These are phyloP conservation scores for Quercus ilex DNA, from an alignment of 306 rosid species.

Conservation along the genomic window DNA sequence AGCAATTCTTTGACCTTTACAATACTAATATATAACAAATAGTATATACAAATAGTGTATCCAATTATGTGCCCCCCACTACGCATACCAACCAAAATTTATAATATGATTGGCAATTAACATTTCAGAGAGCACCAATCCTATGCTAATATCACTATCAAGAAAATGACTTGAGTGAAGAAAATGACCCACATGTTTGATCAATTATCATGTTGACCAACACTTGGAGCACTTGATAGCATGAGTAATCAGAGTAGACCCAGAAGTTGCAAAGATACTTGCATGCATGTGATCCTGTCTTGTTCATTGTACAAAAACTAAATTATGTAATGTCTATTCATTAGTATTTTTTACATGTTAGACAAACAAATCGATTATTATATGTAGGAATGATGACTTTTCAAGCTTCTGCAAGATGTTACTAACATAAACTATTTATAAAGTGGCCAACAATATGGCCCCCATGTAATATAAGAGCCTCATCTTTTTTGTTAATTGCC, in stretches of 20 bases:
- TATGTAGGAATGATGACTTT: conserved; percentile 28
- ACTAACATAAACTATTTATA: neutral
- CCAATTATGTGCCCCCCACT: conserved; percentile 18
- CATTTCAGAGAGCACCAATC: neutral
- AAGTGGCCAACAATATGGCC: conserved; percentile 65
- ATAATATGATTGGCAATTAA: conserved; percentile 1
- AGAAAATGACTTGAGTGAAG: neutral
- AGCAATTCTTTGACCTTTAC: neutral
- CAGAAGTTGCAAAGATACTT: neutral
- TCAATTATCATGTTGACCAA: neutral
- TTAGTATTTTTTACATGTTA: conserved; percentile 10
- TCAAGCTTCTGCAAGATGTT: conserved; percentile 3
- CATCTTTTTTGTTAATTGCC: conserved; percentile 13
- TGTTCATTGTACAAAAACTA: neutral
- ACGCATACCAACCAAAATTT: conserved; percentile 4
- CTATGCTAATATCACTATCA: neutral
- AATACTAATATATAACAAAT: neutral
- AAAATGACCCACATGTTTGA: neutral
- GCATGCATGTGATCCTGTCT: neutral
- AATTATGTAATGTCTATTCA: neutral
- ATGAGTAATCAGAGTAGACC: too few species aligned
- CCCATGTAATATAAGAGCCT: conserved; percentile 13
- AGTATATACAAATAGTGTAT: neutral
- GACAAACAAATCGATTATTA: conserved; percentile 16
- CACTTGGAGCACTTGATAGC: neutral